Base-by-base conservation (phyloP, 1,284 basidiomycete genomes). In the Ceratobasidium sp. region DNA sequence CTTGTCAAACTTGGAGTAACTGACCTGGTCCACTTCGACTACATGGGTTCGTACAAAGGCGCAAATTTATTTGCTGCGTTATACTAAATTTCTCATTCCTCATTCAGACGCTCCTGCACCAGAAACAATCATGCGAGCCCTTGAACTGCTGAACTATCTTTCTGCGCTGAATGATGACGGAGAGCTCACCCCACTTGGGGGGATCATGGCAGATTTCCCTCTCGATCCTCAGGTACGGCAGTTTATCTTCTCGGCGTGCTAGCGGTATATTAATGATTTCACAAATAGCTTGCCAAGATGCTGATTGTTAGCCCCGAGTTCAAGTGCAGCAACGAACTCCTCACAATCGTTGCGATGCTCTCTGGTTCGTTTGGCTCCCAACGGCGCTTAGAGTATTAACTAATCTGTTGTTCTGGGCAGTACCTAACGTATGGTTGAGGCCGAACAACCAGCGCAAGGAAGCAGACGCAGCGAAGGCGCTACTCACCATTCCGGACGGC, bases 141-240 rank as follows among this genome's bases (percentile, higher is more conserved):
- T 99, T 66, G 98, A 99, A 83, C 84, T 99, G 73, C 87, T 99
- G 71, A 98, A 99, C 81, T 98, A 93, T 83, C 87, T 99, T 33
- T 90, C 91, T 3, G 97, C 97, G 0, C 86, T 99, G 76, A 96
- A 99, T 81, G 96, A 99, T 79, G 95, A 98, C 5, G 97, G 98
- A 19, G 91, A 95, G 77, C 83, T 99, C 73, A 99, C 97, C 0
- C 84, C 91, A 0, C 84, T 99, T 1, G 97, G 98, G 15, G 86
- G 85, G 59, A 93, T 97, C 76, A 99, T 99, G 97, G 97, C 97
- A 14, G 97, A 99, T 78, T 98, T 99, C 85, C 97, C 97, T 17
- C 87, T 99, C 33, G 98, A 99, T 82, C 97, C 98, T 41, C 97
- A 99, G 86, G 92, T 91, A 77, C 45, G 78, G 64, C 41, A 47